Conservation (phyloP, 2,329 filamentous ascomycete species). For the Aspergillus pseudotamarii region DNA sequence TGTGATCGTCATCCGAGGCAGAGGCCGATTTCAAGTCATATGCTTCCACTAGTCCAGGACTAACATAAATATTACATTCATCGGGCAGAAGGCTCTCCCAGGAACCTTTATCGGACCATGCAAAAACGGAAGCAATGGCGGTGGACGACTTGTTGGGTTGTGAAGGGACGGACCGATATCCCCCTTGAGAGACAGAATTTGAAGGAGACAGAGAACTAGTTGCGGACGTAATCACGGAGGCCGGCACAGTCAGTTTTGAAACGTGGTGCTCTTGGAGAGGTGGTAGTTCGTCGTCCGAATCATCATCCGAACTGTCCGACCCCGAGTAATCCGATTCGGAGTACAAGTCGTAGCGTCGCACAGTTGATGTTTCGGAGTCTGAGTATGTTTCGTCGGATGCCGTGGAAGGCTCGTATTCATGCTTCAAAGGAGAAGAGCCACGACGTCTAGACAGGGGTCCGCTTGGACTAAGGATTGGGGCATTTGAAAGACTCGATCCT, state of each 20-base stretch:
- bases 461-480: conserved; percentile 54
- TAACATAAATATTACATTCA: conserved; percentile 65
- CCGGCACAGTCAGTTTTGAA: conserved; percentile 45
- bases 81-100: conserved; percentile 65
- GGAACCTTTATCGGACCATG: conserved; percentile 64
- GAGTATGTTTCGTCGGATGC: conserved; percentile 64
- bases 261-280: conserved; percentile 36
- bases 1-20: conserved; percentile 21
- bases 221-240: conserved; percentile 42
- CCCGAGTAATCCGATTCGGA: conserved; percentile 52
- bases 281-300: conserved; percentile 53
- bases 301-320: conserved; percentile 59
- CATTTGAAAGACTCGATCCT: conserved; percentile 46
- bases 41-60: conserved; percentile 66
- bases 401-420: conserved; percentile 90
- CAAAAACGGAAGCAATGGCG: conserved; percentile 62
- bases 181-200: conserved; percentile 77
- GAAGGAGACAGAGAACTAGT: conserved; percentile 73
- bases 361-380: conserved; percentile 58
- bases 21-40: conserved; percentile 56
- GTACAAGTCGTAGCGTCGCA: conserved; percentile 53
- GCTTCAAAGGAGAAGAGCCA: conserved; percentile 90
- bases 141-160: conserved; percentile 54
- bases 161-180: conserved; percentile 58
- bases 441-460: conserved; percentile 61